Conservation (phyloP, 2,329 filamentous ascomycete genomes). For the Colletotrichum sp. region DNA sequence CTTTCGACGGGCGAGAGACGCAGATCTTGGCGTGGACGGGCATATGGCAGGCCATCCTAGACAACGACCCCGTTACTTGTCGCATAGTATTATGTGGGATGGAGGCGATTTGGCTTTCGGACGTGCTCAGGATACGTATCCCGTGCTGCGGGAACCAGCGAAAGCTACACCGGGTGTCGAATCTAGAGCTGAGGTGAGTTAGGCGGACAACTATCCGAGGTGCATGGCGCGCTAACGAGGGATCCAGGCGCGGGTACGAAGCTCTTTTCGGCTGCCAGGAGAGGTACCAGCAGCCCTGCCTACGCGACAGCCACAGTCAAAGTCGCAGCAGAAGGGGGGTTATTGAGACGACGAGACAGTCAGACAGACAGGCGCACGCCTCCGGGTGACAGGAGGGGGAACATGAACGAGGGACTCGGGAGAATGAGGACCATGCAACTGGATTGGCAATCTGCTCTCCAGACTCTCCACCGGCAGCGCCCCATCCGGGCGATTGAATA, state of each 20-base stretch:
- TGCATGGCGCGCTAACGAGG: background rate
- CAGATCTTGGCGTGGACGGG: constrained; percentile 5
- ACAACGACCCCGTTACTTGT: background rate
- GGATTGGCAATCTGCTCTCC: constrained; percentile 6
- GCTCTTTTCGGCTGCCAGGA: background rate
- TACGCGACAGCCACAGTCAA: background rate
- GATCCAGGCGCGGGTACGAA: background rate
- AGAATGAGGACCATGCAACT: background rate
- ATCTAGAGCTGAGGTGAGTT: background rate
- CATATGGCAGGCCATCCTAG: constrained; percentile 10
- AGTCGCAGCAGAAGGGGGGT: background rate
- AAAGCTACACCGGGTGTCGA: background rate
- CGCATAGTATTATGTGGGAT: background rate
- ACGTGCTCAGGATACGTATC: constrained; percentile 11
- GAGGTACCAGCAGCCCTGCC: background rate
- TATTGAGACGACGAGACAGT: background rate
- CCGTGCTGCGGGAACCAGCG: background rate
- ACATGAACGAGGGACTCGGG: background rate
- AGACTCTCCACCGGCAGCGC: background rate
- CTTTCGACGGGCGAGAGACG: background rate
- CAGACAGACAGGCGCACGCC: background rate
- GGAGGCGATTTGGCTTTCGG: constrained; percentile 13
- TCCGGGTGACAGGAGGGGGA: background rate
- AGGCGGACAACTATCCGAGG: constrained; percentile 11
- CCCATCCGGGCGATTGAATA: constrained; percentile 11